These are phyloP conservation scores for Bipolaris victoriae DNA, from an alignment of 2,329 filamentous ascomycete species.

Conservation along the genomic window DNA sequence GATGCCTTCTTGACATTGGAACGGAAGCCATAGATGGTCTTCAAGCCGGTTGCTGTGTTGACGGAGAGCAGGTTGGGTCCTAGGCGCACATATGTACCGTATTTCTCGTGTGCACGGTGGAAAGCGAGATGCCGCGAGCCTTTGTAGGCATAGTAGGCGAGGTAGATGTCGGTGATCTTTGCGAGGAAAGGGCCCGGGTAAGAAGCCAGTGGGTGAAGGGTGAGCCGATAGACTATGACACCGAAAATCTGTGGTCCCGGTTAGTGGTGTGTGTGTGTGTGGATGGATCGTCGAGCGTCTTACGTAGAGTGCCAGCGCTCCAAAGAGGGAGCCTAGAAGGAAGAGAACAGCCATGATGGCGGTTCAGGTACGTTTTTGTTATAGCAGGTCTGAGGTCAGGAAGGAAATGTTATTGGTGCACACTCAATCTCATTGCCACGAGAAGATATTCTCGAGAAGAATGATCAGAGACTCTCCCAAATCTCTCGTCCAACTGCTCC, in stretches of 20 bases:
- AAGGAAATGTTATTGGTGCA: background rate
- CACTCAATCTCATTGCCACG: conserved; percentile 4
- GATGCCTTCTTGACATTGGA: conserved; percentile 57
- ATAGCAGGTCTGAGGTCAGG: background rate
- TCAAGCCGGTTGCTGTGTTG: conserved; percentile 66
- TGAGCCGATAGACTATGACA: conserved; percentile 49
- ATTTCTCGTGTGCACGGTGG: conserved; percentile 71
- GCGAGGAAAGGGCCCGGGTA: conserved; percentile 53
- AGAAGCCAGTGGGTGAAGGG: conserved; percentile 51
- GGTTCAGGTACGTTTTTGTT: background rate
- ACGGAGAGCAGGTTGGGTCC: conserved; percentile 79
- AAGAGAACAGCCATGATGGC: conserved; percentile 16
- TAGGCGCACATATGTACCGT: conserved; percentile 75
- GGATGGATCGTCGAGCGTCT: background rate
- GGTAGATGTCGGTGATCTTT: conserved; percentile 47
- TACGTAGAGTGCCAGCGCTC: conserved; percentile 36
- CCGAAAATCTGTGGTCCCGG: conserved; percentile 25
- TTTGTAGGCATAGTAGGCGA: conserved; percentile 71
- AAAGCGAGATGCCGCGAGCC: conserved; percentile 78
- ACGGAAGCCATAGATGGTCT: conserved; percentile 58
- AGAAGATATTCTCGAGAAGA: background rate
- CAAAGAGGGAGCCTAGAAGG: conserved; percentile 34
- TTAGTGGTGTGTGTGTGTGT: conserved; percentile 10
- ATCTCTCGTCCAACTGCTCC: background rate
- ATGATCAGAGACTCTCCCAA: background rate